These are phyloP conservation scores for Epichloe elymi DNA, from an alignment of 2,329 filamentous ascomycete genomes.

Conservation along the genomic window DNA sequence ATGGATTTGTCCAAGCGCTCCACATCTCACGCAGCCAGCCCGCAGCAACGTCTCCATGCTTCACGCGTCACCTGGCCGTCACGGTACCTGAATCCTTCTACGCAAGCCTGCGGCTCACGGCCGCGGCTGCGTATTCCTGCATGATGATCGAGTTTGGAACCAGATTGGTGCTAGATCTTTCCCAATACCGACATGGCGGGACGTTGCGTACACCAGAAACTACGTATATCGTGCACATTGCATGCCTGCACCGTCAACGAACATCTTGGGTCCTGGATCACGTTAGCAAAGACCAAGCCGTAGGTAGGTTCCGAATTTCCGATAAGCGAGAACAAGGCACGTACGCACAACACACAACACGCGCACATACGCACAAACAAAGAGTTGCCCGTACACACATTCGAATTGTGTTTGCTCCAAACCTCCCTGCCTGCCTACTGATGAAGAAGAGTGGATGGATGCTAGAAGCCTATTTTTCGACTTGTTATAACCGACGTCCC, in stretches of 20 bases:
- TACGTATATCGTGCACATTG: background rate
- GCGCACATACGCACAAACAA: background rate
- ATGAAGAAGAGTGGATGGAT: background rate
- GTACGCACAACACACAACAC: background rate
- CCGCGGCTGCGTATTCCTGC: background rate
- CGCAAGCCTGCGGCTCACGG: background rate
- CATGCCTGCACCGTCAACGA: background rate
- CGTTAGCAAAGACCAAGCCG: background rate
- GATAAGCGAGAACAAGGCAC: constrained; percentile 6
- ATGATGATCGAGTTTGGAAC: background rate
- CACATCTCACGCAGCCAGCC: constrained; percentile 5
- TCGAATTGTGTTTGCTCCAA: background rate
- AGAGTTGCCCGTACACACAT: background rate
- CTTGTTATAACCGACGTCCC: background rate
- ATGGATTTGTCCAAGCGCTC: constrained; percentile 2
- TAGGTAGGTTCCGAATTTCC: background rate
- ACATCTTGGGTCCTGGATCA: background rate
- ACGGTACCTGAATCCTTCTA: constrained; percentile 1
- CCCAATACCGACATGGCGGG: constrained; percentile 2
- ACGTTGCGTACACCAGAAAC: background rate
- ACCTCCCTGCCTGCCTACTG: background rate
- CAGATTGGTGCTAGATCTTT: background rate
- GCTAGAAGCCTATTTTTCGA: background rate
- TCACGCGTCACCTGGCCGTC: constrained; percentile 5
- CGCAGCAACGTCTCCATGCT: constrained; percentile 3